These are phyloP conservation scores for Blastocystis sp. DNA, from an alignment of 352 stramenopile species.

Conservation along the genomic window DNA sequence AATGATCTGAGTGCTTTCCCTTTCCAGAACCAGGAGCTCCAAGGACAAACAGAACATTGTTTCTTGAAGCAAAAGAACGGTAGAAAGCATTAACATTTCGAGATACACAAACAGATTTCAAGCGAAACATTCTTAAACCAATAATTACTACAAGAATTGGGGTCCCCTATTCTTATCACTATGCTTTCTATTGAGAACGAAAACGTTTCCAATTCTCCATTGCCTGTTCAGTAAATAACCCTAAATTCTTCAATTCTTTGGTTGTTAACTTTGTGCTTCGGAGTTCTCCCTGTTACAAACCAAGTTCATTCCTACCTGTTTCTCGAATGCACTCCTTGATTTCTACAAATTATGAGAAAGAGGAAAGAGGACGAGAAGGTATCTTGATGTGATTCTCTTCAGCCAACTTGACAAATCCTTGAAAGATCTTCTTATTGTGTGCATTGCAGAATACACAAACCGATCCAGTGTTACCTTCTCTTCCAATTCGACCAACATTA, in stretches of 20 bases:
- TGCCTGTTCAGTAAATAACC: background rate
- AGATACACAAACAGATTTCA: background rate
- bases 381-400: conserved; percentile 14
- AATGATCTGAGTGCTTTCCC: conserved; percentile 54
- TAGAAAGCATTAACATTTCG: background rate
- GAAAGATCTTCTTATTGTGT: conserved; percentile 44
- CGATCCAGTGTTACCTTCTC: background rate
- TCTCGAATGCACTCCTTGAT: background rate
- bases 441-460: conserved; percentile 44
- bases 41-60: conserved; percentile 55
- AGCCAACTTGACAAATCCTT: conserved; percentile 4
- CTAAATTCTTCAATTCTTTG: background rate
- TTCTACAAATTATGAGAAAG: background rate
- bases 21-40: conserved; percentile 44
- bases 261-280: background rate
- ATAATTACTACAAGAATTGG: background rate
- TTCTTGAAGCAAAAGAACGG: background rate
- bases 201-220: background rate
- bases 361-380: background rate
- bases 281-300: background rate
- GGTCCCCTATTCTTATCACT: background rate
- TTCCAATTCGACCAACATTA: conserved; percentile 8
- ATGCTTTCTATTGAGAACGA: background rate
- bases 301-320: background rate
- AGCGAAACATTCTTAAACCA: background rate